Evolutionary conservation across 2,329 filamentous ascomycete species (phyloP), one percentile per base, ranked within the genome.

Genomic region (Stagonosporopsis rhizophila): DNA sequence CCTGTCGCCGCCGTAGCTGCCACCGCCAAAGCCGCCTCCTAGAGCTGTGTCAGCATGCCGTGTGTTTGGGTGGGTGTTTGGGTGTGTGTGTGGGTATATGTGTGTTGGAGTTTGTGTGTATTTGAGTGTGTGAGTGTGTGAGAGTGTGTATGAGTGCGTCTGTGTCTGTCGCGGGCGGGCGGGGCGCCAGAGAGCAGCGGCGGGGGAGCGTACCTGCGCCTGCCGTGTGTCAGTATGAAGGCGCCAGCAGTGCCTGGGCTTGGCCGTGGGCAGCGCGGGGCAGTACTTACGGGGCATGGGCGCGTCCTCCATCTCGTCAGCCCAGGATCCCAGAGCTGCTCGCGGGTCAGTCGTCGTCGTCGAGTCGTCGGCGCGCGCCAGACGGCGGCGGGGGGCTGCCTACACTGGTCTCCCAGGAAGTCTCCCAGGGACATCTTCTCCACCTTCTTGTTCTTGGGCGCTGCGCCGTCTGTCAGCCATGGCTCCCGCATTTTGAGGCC

Each of bases 341-440:
- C 47, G 47, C 42, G 57, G 22, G 69, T 73, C 61, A 75, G 73
- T 70, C 47, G 58, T 70, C 47, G 58, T 40, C 42, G 51, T 45
- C 61, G 60, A n/a, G n/a, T n/a, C n/a, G n/a, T n/a, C n/a, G n/a
- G n/a, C 62, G 51, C 28, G 28, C 28, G 12, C 9, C 28, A 11
- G 28, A 11, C 56, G 57, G 56, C 32, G 47, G 64, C 58, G 60
- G 61, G 63, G 62, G 65, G 66, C 69, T 4, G 71, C 91, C 80
- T 85, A 97, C 94, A 89, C 80, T 92, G 86, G 79, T 97, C 92
- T 76, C 85, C 85, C 84, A 99, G 86, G 86, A 99, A 99, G 81
- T 92, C 91, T 84, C 92, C 91, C 77, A 98, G 88, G 83, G 91
- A 92, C 90, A 99, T 94, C 85, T 96, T 99, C 87, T 96, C 89